Evolutionary conservation across 257 asterid genomes (phyloP).

Genomic region (Vinca minor): DNA sequence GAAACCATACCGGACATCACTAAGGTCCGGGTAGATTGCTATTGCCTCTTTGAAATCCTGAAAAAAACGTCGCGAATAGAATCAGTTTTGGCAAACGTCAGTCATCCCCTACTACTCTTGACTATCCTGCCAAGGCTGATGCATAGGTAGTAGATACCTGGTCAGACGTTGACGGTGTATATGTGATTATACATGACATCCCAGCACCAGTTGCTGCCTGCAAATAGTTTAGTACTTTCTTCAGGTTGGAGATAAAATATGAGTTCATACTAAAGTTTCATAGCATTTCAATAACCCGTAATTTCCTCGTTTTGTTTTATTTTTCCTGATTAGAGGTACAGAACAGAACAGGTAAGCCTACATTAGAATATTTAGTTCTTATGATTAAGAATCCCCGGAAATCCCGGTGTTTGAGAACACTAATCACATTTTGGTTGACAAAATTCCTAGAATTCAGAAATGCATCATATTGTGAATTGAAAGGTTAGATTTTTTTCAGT

Average conservation of each 20-base stretch:
- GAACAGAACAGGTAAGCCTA: neutral
- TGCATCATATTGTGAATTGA: neutral
- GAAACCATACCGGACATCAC: constrained; percentile 53
- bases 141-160: constrained; percentile 40
- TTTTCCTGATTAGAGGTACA: no score
- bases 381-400: neutral
- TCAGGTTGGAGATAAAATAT: neutral
- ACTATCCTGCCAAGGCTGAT: neutral
- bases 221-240: constrained; percentile 6
- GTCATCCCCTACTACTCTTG: neutral
- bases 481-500: no score
- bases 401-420: neutral
- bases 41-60: constrained; percentile 82
- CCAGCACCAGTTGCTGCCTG: constrained; percentile 95
- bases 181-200: constrained; percentile 85
- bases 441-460: neutral
- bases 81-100: neutral
- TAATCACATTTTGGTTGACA: neutral
- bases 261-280: no score
- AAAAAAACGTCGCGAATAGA: neutral
- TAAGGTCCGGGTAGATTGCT: constrained; percentile 73
- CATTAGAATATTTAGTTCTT: neutral
- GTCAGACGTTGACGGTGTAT: constrained; percentile 73
- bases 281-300: neutral
- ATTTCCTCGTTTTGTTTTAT: no score